These are phyloP conservation scores for Penicillium occitanis DNA, from an alignment of 2,329 filamentous ascomycete species.

Conservation along the genomic window DNA sequence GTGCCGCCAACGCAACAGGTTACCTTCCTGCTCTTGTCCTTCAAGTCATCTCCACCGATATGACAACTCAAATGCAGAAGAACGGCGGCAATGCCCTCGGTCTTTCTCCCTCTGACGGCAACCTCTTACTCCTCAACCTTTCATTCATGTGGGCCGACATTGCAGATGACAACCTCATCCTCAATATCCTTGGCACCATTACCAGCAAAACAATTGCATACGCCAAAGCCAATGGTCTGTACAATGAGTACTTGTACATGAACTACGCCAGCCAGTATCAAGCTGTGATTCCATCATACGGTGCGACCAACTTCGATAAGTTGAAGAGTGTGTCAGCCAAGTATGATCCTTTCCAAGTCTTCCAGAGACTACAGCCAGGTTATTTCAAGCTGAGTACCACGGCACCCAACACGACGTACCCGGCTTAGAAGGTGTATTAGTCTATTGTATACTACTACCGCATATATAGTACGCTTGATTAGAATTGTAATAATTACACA, in stretches of 20 bases:
- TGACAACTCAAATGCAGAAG: slow-evolving; percentile 32
- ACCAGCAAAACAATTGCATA: slow-evolving; percentile 30
- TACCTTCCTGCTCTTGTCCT: slow-evolving; percentile 32
- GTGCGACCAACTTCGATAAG: slow-evolving; percentile 35
- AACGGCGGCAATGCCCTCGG: slow-evolving; percentile 40
- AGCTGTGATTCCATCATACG: slow-evolving; percentile 45
- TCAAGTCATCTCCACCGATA: slow-evolving; percentile 36
- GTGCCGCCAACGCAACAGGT: slow-evolving; percentile 25
- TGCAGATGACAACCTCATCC: slow-evolving; percentile 34
- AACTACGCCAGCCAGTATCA: slow-evolving; percentile 51
- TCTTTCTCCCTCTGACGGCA: slow-evolving; percentile 28
- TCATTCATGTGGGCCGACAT: slow-evolving; percentile 33
- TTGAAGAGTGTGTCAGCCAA: slow-evolving; percentile 35
- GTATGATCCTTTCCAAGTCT: slow-evolving; percentile 44
- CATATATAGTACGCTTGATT: not conserved
- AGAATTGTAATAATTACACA: not conserved
- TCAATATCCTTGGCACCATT: slow-evolving; percentile 29
- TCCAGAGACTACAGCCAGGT: slow-evolving; percentile 43
- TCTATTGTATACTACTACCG: not conserved
- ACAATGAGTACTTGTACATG: slow-evolving; percentile 45
- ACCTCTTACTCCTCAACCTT: slow-evolving; percentile 33
- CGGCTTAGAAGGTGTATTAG: not conserved
- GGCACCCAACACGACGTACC: slow-evolving; percentile 22
- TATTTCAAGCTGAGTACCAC: slow-evolving; percentile 41
- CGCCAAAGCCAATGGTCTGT: slow-evolving; percentile 32